A percentile compares a stretch with the other conserved stretches of the same genome.
Conservation (phyloP, 306 rosid genomes). For the Dicorynia guianensis region DNA sequence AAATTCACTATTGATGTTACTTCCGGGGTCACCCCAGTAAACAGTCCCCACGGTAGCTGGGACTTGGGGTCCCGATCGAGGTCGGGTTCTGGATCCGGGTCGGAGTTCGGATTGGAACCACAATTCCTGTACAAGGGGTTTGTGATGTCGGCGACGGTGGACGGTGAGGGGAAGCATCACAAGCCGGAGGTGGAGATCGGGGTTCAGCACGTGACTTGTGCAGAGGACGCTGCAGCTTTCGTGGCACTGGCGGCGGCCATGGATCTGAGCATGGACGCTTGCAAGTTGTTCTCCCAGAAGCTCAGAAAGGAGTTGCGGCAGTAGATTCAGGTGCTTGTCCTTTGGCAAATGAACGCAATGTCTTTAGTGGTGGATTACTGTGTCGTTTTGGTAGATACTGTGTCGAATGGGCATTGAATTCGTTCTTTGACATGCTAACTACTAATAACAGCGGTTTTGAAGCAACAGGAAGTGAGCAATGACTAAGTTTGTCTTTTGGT, state of each 20-base stretch:
- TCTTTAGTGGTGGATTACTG: slow-evolving; percentile 10
- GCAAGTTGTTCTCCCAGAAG: slow-evolving; percentile 54
- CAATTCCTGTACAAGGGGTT: slow-evolving; percentile 45
- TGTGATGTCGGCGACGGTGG: slow-evolving; percentile 60
- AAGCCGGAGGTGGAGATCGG: slow-evolving; percentile 58
- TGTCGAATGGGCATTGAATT: not conserved
- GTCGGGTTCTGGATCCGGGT: slow-evolving; percentile 33
- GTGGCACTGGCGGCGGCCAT: slow-evolving; percentile 61
- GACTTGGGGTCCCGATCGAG: slow-evolving; percentile 47
- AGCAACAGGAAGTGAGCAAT: not conserved
- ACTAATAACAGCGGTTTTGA: not conserved
- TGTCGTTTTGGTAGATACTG: not conserved
- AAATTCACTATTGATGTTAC: slow-evolving; percentile 50
- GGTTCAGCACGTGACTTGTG: slow-evolving; percentile 54
- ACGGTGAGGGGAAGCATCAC: slow-evolving; percentile 45
- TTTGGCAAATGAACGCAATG: slow-evolving; percentile 23
- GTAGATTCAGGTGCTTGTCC: slow-evolving; percentile 34
- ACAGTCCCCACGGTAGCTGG: slow-evolving; percentile 49
- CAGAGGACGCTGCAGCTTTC: slow-evolving; percentile 60
- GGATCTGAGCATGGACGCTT: slow-evolving; percentile 63
- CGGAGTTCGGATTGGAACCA: slow-evolving; percentile 41
- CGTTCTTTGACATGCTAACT: too few species aligned
- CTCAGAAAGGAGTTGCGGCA: slow-evolving; percentile 58
- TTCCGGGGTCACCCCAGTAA: slow-evolving; percentile 47
- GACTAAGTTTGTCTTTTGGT: not conserved